Conservation (phyloP, 192 early-diverging fungal genomes). For the Coemansia sp. region DNA sequence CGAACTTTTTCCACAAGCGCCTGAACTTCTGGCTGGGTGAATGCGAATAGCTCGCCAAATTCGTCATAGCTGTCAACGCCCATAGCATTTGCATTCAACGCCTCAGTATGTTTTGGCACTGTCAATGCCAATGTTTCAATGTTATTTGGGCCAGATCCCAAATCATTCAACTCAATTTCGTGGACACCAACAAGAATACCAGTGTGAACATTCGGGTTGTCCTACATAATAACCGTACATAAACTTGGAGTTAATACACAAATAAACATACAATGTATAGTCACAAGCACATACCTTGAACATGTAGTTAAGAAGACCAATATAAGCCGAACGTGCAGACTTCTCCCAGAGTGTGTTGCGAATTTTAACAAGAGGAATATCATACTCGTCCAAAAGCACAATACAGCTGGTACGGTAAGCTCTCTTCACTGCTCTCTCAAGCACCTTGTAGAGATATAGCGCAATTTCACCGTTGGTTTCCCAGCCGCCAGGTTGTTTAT, state of each 20-base stretch:
- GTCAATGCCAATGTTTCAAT: not conserved
- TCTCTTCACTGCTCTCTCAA: not conserved
- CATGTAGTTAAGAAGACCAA: not conserved
- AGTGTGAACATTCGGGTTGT: not conserved
- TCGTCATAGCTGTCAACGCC: not conserved
- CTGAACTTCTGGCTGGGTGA: not conserved
- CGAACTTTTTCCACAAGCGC: not conserved
- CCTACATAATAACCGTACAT: conserved; percentile 4
- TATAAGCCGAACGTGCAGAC: not conserved
- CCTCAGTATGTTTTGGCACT: not conserved
- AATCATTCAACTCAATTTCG: not conserved
- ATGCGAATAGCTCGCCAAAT: conserved; percentile 1
- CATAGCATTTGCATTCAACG: not conserved
- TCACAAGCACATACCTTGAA: conserved; percentile 16
- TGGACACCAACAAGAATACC: conserved; percentile 18
- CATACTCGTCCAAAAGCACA: conserved; percentile 16
- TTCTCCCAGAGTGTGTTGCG: conserved; percentile 1
- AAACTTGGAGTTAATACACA: not conserved
- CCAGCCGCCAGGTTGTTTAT: not conserved
- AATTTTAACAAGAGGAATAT: not conserved
- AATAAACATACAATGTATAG: too few relatives aligned
- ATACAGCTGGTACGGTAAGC: conserved; percentile 3
- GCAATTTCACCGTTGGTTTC: not conserved
- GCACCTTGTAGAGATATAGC: not conserved
- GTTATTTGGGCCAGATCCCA: conserved; percentile 14